Base-by-base conservation (phyloP, 2,329 filamentous ascomycete species). In the Alternaria conjuncta region DNA sequence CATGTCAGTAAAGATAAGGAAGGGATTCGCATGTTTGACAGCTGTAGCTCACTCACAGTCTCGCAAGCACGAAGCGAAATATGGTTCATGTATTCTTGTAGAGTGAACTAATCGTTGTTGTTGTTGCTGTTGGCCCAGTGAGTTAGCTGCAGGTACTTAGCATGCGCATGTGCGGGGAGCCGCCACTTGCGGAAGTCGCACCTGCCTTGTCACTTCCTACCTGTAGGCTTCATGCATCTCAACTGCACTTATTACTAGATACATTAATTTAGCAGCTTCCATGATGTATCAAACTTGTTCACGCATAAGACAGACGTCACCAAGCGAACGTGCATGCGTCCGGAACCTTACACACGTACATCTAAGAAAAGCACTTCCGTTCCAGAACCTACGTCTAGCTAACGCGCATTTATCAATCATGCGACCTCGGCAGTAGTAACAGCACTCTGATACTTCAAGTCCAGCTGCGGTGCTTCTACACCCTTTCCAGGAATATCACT, bases 401-500 rank as follows among this genome's bases (percentile, higher is more conserved):
- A 53, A 9, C 20, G 0, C 2, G 2, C 13, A 15, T 6, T 6
- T 21, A 3, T 26, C 18, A 10, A 28, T 12, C 21, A 66, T 13
- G 36, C 60, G 11, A 64, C 67, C 44, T 66, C 66, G 18, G 69
- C 58, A 20, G 65, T 71, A 43, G 64, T 66, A 36, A 66, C 64
- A 54, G 69, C 68, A 45, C 65, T 36, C 61, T 70, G 68, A 53
- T 72, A 61, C 46, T 63, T 61, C 56, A 72, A 44, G 1, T 60
- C 21, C 58, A 73, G 28, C 53, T 71, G 64, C 45, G 68, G 71
- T 23, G 63, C 69, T 18, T 25, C 26, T 46, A 62, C 23, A 69
- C 79, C 8, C 43, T 43, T 23, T 0, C 15, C 50, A 13, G 80
- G 79, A 7, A 81, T 79, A 61, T 82, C 80, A 10, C 72, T 64